phyloP scores from a whole-genome alignment of 306 rosid genomes.

The Rosa lucieae region DNA sequence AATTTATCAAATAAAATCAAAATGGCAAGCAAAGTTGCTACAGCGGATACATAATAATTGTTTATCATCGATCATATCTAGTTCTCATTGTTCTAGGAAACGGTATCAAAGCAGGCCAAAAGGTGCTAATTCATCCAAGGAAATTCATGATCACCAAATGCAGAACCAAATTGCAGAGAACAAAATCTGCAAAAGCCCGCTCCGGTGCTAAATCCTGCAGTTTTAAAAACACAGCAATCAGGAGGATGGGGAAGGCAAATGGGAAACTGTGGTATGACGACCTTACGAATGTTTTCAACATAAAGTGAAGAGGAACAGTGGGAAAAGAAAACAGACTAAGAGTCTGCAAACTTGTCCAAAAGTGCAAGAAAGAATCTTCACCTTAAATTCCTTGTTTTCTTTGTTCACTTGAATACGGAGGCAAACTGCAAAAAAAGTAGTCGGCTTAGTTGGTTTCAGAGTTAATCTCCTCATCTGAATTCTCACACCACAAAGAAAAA shows the following conservation, averaged over 20 bases:
- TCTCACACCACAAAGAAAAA: not conserved
- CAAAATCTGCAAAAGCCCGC: constrained; percentile 98
- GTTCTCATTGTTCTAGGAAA: not conserved
- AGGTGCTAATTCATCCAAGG: constrained; percentile 59
- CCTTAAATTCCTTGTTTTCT: constrained; percentile 94
- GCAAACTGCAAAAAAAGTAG: constrained; percentile 55
- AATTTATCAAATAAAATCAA: not conserved
- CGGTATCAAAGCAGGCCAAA: not conserved
- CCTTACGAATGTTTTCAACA: not conserved
- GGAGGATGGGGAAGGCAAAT: not conserved
- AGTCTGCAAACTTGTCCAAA: not conserved
- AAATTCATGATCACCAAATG: constrained; percentile 95
- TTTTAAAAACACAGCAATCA: not conserved
- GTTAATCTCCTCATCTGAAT: not conserved
- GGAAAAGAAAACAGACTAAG: not conserved
- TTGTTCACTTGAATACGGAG: constrained; percentile 95
- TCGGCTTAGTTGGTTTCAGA: not conserved
- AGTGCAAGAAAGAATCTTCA: constrained; percentile 20
- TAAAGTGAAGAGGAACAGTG: not conserved
- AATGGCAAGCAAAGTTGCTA: not conserved
- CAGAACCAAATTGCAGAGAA: constrained; percentile 94
- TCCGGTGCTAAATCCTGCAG: constrained; percentile 95
- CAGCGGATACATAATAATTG: not conserved
- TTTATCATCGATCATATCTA: not conserved
- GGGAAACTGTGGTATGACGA: not conserved